These are phyloP conservation scores for Neurospora sublineolata DNA, from an alignment of 495 filamentous ascomycete species.

Conservation along the genomic window DNA sequence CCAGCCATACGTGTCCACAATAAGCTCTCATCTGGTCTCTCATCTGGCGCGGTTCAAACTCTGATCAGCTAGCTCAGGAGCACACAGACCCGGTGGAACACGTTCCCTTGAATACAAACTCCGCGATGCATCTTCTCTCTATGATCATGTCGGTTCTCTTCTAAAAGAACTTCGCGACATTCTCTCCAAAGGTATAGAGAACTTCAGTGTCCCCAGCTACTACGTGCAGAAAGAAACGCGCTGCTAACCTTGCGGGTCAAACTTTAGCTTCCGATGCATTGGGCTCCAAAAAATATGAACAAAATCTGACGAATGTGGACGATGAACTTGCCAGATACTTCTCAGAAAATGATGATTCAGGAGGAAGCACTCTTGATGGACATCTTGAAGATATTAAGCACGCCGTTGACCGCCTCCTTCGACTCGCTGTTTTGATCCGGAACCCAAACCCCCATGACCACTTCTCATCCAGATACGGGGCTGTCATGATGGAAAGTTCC, in stretches of 20 bases:
- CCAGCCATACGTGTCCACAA: not conserved
- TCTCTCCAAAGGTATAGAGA: too few relatives aligned
- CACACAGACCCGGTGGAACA: not conserved
- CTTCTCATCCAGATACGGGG: conserved; percentile 12
- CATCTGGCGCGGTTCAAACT: not conserved
- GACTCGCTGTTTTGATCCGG: conserved; percentile 22
- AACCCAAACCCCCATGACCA: conserved; percentile 25
- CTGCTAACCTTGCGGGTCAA: too few relatives aligned
- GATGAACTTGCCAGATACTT: too few relatives aligned
- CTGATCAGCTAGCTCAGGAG: not conserved
- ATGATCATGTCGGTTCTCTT: not conserved
- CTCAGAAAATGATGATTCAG: not conserved
- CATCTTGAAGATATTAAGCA: conserved; percentile 8
- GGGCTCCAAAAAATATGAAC: too few relatives aligned
- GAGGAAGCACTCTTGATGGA: not conserved
- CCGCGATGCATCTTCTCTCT: conserved; percentile 9
- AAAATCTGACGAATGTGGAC: too few relatives aligned
- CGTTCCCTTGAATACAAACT: conserved; percentile 4
- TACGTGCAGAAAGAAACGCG: too few relatives aligned
- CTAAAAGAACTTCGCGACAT: not conserved
- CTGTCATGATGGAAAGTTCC: conserved; percentile 13
- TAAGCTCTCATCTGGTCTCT: too few relatives aligned
- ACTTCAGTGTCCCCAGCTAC: too few relatives aligned
- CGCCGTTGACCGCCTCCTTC: conserved; percentile 21
- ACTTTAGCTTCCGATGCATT: too few relatives aligned